A percentile compares a stretch with the other conserved stretches of the same genome.
These are phyloP conservation scores for Sanguinoderma infundibulare DNA, from an alignment of 1,284 basidiomycete species.

Conservation along the genomic window DNA sequence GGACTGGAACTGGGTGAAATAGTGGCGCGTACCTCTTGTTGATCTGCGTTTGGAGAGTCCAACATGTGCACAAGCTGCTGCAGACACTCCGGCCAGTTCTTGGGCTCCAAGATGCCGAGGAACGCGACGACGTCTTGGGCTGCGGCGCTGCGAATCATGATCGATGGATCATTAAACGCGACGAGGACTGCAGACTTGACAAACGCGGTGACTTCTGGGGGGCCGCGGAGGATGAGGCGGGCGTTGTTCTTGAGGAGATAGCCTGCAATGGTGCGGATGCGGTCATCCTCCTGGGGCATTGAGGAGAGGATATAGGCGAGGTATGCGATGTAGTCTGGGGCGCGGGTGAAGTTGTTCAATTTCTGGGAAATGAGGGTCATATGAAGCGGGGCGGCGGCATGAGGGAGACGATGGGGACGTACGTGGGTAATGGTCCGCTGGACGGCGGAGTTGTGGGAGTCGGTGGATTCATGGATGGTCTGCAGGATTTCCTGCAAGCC, in stretches of 20 bases:
- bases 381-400: slow-evolving; percentile 20
- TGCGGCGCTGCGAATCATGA: slow-evolving; percentile 90
- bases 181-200: slow-evolving; percentile 84
- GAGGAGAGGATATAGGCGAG: slow-evolving; percentile 91
- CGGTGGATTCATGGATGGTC: slow-evolving; percentile 85
- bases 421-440: slow-evolving; percentile 82
- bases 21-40: slow-evolving; percentile 78
- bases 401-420: slow-evolving; percentile 32
- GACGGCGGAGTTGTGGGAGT: slow-evolving; percentile 65
- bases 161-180: slow-evolving; percentile 79
- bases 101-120: slow-evolving; percentile 84
- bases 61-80: slow-evolving; percentile 81
- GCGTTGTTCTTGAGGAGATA: slow-evolving; percentile 97
- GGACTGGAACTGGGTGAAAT: background rate
- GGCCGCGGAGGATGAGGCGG: slow-evolving; percentile 68
- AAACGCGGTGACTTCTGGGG: slow-evolving; percentile 74
- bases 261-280: slow-evolving; percentile 94
- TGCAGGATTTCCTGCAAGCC: slow-evolving; percentile 85
- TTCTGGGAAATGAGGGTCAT: slow-evolving; percentile 56
- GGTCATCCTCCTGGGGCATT: slow-evolving; percentile 84
- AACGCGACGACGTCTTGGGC: slow-evolving; percentile 91
- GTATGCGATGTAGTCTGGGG: slow-evolving; percentile 96
- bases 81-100: slow-evolving; percentile 92
- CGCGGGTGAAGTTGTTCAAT: slow-evolving; percentile 86
- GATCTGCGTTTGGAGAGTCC: slow-evolving; percentile 71